Percentiles rank a stretch among this genome's conserved stretches.
phyloP scores from a whole-genome alignment of 257 asterid species.

The Jacaranda mimosifolia region DNA sequence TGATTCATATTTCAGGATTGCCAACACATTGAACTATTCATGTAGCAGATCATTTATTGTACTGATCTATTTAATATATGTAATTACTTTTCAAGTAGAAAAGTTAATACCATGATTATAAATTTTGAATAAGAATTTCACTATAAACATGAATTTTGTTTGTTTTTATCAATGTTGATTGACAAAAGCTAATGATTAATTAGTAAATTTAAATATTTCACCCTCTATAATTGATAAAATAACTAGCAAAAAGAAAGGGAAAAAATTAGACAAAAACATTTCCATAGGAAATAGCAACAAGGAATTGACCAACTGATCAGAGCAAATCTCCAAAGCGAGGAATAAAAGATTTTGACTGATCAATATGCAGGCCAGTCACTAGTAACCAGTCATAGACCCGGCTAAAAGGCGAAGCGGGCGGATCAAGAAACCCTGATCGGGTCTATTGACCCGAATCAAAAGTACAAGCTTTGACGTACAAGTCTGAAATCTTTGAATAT shows the following conservation, averaged over 20 bases:
- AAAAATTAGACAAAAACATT: neutral
- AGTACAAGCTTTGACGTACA: neutral
- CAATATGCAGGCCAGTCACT: neutral
- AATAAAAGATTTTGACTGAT: neutral
- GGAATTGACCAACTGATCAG: neutral
- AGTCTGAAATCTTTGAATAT: neutral
- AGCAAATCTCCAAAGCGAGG: neutral
- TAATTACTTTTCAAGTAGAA: no score
- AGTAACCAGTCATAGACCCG: no score
- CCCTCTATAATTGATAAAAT: neutral
- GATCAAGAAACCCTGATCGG: neutral
- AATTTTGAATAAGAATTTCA: no score
- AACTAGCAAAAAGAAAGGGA: neutral
- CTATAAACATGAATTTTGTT: no score
- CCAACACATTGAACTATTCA: no score
- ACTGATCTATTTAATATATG: no score
- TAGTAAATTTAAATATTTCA: no score
- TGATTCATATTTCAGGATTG: no score
- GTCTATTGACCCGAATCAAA: neutral
- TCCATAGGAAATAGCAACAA: neutral
- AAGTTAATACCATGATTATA: no score
- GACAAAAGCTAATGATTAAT: no score
- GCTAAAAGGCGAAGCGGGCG: neutral
- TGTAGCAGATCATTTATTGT: no score
- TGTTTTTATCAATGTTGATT: no score